A percentile compares a stretch with the other conserved stretches of the same genome.
Evolutionary conservation across 2,329 filamentous ascomycete genomes (phyloP).

Genomic region (Cytospora chrysosperma): DNA sequence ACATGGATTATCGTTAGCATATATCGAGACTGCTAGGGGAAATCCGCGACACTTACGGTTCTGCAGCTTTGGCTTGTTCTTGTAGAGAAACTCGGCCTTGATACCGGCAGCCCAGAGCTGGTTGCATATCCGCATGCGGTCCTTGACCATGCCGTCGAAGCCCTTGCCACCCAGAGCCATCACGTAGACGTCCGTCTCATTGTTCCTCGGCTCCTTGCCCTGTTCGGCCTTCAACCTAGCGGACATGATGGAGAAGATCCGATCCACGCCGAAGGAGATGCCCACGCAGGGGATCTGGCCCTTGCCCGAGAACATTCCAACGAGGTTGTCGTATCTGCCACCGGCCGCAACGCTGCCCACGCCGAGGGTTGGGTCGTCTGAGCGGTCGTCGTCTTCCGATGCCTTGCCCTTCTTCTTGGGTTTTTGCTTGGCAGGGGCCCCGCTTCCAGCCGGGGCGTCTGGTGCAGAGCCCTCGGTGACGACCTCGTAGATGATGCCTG

Average conservation of each 20-base stretch:
- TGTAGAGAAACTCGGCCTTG: constrained; percentile 88
- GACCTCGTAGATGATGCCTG: constrained; percentile 35
- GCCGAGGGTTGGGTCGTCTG: constrained; percentile 75
- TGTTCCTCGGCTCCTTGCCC: constrained; percentile 39
- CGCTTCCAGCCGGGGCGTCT: constrained; percentile 36
- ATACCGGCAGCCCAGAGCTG: constrained; percentile 83
- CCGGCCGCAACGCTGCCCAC: constrained; percentile 86
- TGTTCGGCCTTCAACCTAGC: constrained; percentile 65
- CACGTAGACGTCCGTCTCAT: constrained; percentile 85
- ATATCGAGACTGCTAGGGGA: not conserved
- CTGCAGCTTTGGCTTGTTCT: constrained; percentile 84
- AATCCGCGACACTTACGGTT: constrained; percentile 43
- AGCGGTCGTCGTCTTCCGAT: constrained; percentile 62
- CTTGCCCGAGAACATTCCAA: constrained; percentile 81
- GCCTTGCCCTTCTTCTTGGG: constrained; percentile 51
- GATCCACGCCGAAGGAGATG: constrained; percentile 86
- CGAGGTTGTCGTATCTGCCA: constrained; percentile 83
- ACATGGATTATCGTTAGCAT: not conserved
- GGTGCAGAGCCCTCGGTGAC: constrained; percentile 32
- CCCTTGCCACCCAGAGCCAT: constrained; percentile 93
- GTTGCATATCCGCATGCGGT: constrained; percentile 78
- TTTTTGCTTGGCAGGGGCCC: constrained; percentile 40
- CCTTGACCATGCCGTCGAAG: constrained; percentile 74
- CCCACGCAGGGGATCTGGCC: constrained; percentile 81
- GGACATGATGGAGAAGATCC: constrained; percentile 88